Conservation (phyloP, 176 grass and related monocot genomes). For the Metroxylon sagu region DNA sequence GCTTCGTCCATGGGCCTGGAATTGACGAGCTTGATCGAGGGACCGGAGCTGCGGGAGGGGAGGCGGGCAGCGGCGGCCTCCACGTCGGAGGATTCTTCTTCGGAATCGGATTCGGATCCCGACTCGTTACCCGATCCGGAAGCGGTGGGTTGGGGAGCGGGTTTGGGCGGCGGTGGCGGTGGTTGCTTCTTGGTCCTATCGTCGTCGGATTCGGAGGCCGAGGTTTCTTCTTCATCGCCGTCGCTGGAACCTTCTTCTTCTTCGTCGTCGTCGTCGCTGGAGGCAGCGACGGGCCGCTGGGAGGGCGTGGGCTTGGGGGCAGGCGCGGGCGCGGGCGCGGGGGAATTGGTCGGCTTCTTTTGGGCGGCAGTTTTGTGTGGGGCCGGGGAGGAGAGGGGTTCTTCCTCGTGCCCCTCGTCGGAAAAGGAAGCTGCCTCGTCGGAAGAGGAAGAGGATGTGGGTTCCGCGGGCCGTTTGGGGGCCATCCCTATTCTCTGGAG, state of each 20-base stretch:
- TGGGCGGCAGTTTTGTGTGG: conserved; percentile 9
- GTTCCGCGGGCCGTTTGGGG: conserved; percentile 31
- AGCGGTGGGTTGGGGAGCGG: conserved; percentile 17
- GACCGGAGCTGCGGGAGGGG: conserved; percentile 25
- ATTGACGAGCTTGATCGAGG: conserved; percentile 54
- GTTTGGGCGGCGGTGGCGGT: conserved; percentile 13
- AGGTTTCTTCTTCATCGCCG: conserved; percentile 5
- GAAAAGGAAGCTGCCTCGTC: conserved; percentile 14
- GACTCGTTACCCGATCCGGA: neutral
- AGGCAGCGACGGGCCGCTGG: neutral
- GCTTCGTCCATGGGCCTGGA: conserved; percentile 50
- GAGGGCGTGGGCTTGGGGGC: neutral
- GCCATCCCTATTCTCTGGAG: conserved; percentile 15
- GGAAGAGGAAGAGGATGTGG: conserved; percentile 22
- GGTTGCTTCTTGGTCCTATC: neutral
- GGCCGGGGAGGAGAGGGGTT: conserved; percentile 13
- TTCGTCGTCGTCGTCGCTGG: conserved; percentile 24
- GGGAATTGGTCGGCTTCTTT: conserved; percentile 31
- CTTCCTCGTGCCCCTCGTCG: conserved; percentile 24
- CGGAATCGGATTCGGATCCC: neutral
- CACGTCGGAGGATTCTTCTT: conserved; percentile 27
- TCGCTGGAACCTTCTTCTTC: conserved; percentile 17
- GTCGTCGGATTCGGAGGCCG: conserved; percentile 21
- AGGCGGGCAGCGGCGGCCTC: conserved; percentile 23
- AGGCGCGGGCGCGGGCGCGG: conserved; percentile 13